A percentile compares a stretch with the other conserved stretches of the same genome.
phyloP scores from a whole-genome alignment of 495 filamentous ascomycete genomes.

The Emericellopsis terricola region DNA sequence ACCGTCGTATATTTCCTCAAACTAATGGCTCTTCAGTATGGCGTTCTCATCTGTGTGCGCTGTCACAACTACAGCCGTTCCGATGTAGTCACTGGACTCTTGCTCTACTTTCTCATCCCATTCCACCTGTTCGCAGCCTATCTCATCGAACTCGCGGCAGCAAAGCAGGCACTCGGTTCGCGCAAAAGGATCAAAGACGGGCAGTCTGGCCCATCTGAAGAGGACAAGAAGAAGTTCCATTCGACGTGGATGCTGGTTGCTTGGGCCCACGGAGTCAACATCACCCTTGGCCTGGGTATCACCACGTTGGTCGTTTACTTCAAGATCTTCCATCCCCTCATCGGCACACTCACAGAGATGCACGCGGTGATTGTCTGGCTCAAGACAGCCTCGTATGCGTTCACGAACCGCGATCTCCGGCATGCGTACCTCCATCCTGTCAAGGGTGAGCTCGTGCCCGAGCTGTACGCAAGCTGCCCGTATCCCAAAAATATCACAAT shows the following conservation, averaged over 20 bases:
- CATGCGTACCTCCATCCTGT: constrained; percentile 66
- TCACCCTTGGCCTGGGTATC: constrained; percentile 58
- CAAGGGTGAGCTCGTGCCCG: constrained; percentile 43
- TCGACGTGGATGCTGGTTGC: constrained; percentile 65
- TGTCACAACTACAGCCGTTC: constrained; percentile 74
- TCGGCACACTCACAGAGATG: constrained; percentile 76
- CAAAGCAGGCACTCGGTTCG: constrained; percentile 49
- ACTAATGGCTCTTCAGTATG: constrained; percentile 41
- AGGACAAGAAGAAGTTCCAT: constrained; percentile 40
- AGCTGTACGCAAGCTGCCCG: constrained; percentile 64
- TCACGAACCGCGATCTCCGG: constrained; percentile 90
- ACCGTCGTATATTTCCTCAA: constrained; percentile 5
- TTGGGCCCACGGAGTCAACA: constrained; percentile 62
- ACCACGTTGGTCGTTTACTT: constrained; percentile 79
- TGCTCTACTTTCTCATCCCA: constrained; percentile 71
- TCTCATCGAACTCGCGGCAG: constrained; percentile 67
- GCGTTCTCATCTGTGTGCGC: constrained; percentile 77
- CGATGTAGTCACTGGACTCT: constrained; percentile 56
- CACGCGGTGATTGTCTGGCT: constrained; percentile 93
- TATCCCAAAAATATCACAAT: constrained; percentile 85
- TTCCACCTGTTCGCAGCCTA: constrained; percentile 82
- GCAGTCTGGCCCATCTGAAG: constrained; percentile 29
- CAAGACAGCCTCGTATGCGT: constrained; percentile 87
- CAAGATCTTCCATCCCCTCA: constrained; percentile 77
- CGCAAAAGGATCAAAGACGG: constrained; percentile 40